Evolutionary conservation across 768 basidiomycete genomes (phyloP).

Genomic region (Ramaria rubella): DNA sequence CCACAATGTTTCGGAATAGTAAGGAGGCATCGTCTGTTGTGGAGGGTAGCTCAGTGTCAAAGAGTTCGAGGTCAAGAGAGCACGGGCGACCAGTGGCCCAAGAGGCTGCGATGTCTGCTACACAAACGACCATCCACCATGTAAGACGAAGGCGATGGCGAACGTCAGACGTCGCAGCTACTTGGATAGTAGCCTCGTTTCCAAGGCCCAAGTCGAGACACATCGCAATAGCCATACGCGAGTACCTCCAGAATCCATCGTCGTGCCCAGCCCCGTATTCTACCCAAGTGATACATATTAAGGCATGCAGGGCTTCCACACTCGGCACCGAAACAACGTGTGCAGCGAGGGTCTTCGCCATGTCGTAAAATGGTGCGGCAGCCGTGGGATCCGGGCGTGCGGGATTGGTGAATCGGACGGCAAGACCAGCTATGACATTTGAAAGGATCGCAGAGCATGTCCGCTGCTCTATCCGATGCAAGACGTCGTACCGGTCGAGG

Average conservation of each 20-base stretch:
- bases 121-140: constrained; percentile 10
- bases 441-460: constrained; percentile 30
- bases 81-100: not conserved
- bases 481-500: constrained; percentile 60
- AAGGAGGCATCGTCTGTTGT: constrained; percentile 2
- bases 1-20: not conserved
- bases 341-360: constrained; percentile 9
- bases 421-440: constrained; percentile 32
- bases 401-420: constrained; percentile 9
- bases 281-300: constrained; percentile 9
- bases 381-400: not conserved
- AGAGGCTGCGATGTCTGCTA: constrained; percentile 5
- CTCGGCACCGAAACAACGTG: constrained; percentile 7
- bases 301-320: constrained; percentile 7
- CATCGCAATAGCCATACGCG: constrained; percentile 4
- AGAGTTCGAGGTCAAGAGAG: not conserved
- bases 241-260: not conserved
- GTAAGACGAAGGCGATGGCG: constrained; percentile 5
- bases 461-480: constrained; percentile 51
- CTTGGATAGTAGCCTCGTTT: constrained; percentile 7
- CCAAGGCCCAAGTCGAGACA: constrained; percentile 11
- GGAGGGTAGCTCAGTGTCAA: constrained; percentile 1
- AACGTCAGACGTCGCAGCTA: constrained; percentile 3
- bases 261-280: constrained; percentile 4
- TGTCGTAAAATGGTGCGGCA: not conserved